Percentiles rank a stretch among this genome's conserved stretches.
These are phyloP conservation scores for Solanum bulbocastanum DNA, from an alignment of 257 asterid genomes.

Conservation along the genomic window DNA sequence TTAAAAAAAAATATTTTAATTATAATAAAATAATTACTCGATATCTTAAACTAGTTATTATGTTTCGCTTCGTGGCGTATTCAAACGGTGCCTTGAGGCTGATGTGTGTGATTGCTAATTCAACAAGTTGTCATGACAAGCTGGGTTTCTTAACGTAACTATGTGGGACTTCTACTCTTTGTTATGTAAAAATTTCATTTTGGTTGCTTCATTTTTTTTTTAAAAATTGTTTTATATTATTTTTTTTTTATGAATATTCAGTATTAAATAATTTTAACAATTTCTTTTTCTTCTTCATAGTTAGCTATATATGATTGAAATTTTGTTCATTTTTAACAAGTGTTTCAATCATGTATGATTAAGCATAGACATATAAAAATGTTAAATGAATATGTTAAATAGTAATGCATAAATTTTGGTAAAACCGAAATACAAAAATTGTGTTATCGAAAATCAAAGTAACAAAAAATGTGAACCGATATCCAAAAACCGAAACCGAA, in stretches of 20 bases:
- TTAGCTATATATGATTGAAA: neutral
- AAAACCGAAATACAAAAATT: no score
- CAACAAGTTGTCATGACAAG: neutral
- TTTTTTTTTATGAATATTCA: neutral
- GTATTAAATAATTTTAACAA: neutral
- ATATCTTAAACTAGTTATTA: no score
- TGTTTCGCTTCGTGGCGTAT: no score
- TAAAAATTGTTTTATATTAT: neutral
- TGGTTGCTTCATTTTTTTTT: neutral
- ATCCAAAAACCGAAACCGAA: no score
- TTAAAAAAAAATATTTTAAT: no score
- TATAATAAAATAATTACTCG: no score
- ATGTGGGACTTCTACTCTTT: neutral
- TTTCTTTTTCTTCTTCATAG: neutral
- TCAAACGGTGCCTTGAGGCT: neutral
- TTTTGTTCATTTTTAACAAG: fast-evolving
- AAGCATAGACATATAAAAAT: no score
- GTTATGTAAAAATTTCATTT: neutral
- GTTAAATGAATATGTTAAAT: neutral
- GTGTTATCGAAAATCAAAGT: no score
- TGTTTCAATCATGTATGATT: neutral
- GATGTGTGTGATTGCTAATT: neutral
- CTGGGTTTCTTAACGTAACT: neutral
- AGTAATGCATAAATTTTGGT: no score
- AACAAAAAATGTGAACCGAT: no score